Evolutionary conservation across 441 rosid genomes (phyloP), one percentile per base, ranked within the genome.

Genomic region (Aleurites moluccanus): DNA sequence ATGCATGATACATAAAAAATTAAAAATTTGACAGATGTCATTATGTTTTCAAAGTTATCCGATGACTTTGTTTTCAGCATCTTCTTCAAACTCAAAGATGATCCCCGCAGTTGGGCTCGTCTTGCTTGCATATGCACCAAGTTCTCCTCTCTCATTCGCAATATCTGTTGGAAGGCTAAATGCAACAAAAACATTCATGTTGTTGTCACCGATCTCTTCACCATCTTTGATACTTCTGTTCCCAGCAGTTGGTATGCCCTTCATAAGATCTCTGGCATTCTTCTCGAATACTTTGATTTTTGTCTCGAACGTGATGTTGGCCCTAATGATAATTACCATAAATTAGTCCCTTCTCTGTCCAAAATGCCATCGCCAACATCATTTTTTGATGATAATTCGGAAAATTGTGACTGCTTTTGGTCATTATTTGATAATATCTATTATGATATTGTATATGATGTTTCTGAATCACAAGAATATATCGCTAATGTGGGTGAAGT

Each of bases 241-340:
- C 85, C 87, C 64, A 94, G 90, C 66, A 87, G 86, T 71, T 95
- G 98, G 99, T 80, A 88, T 42, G 82, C 97, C 73, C 96, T 95
- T 62, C 77, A 80, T 79, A 95, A 88, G 84, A 91, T 95, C 67
- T 79, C 97, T 25, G 99, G 99, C 61, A 83, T 92, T 73, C 92
- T 92, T 75, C 93, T 95, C 6, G 97, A 95, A 56, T 84, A 91
- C 87, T 90, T 98, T 49, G 97, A 95, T 81, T 95, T 95, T 78
- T 98, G 98, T 73, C 84, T 93, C 62, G 93, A 93, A 63, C 97
- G 93, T 55, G 98, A 95, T 73, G 85, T 95, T 55, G 99, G 98
- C 70, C 94, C 93, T 14, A 91, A 91, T 53, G 81, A 84, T 33
- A 75, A 79, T 64, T 83, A 56, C 67, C 81, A 33, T 13, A 73